phyloP scores from a whole-genome alignment of 768 basidiomycete genomes.

The Tephrocybe sp. region DNA sequence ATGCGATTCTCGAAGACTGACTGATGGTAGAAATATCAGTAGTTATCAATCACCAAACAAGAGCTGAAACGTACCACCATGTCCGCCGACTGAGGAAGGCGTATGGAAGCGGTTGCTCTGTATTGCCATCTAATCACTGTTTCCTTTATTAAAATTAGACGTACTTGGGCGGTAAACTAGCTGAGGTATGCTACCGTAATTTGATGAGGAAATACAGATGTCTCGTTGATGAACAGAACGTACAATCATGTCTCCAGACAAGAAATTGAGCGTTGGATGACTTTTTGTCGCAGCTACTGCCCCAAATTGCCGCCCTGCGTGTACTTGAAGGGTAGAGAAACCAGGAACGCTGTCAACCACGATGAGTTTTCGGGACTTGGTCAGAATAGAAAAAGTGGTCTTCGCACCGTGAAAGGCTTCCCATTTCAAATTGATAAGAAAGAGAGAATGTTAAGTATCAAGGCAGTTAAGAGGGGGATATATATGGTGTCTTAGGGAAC shows the following conservation, averaged over 20 bases:
- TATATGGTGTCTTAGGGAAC: too few species aligned
- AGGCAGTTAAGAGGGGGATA: not conserved
- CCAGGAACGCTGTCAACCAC: not conserved
- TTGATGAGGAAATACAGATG: not conserved
- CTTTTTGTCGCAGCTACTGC: not conserved
- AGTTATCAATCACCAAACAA: too few species aligned
- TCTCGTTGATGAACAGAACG: not conserved
- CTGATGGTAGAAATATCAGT: not conserved
- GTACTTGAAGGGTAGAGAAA: conserved; percentile 5
- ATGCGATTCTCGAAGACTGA: conserved; percentile 81
- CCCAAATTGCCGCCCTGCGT: not conserved
- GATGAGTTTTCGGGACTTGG: not conserved
- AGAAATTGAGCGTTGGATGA: not conserved
- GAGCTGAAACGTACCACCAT: not conserved
- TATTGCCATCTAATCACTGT: not conserved
- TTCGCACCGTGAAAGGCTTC: not conserved
- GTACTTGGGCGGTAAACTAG: too few species aligned
- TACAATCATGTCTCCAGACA: not conserved
- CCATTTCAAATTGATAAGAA: not conserved
- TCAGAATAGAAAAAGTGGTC: not conserved
- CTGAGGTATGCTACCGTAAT: not conserved
- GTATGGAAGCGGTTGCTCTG: not conserved
- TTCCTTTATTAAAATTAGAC: too few species aligned
- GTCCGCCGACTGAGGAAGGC: not conserved
- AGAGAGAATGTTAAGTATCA: not conserved